A percentile compares a stretch with the other conserved stretches of the same genome.
Evolutionary conservation across 2,329 filamentous ascomycete genomes (phyloP).

Genomic region (Arthrobotrys sphaeroides): DNA sequence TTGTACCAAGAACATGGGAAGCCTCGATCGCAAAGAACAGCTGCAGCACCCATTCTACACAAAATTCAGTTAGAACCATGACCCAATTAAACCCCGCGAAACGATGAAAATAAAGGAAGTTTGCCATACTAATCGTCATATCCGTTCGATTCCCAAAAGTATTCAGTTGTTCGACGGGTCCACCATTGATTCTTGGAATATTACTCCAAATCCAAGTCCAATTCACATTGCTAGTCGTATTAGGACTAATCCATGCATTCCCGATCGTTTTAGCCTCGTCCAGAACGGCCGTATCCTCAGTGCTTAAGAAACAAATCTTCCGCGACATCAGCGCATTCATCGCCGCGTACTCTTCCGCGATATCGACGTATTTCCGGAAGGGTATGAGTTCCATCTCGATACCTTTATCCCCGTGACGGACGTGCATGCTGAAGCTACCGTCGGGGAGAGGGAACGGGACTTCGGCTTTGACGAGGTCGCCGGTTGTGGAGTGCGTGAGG

Average conservation of each 20-base stretch:
- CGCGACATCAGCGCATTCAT: slow-evolving; percentile 54
- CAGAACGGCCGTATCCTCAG: slow-evolving; percentile 54
- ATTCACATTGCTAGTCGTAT: slow-evolving; percentile 47
- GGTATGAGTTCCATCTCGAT: slow-evolving; percentile 55
- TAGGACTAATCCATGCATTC: slow-evolving; percentile 45
- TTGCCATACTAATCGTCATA: slow-evolving; percentile 55
- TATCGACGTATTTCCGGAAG: slow-evolving; percentile 51
- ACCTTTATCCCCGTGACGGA: slow-evolving; percentile 55
- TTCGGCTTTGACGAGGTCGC: slow-evolving; percentile 16
- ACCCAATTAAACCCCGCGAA: too few species aligned
- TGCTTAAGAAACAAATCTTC: slow-evolving; percentile 55
- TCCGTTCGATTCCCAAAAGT: slow-evolving; percentile 57
- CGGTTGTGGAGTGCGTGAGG: slow-evolving; percentile 11
- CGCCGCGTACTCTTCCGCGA: slow-evolving; percentile 51
- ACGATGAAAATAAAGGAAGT: neutral
- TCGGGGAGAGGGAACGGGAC: slow-evolving; percentile 54
- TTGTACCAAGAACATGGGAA: slow-evolving; percentile 54
- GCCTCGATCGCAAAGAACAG: slow-evolving; percentile 56
- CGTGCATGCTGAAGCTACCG: slow-evolving; percentile 56
- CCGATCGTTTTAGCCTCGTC: slow-evolving; percentile 51
- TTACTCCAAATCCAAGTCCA: slow-evolving; percentile 56
- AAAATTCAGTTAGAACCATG: neutral
- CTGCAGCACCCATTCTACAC: slow-evolving; percentile 53
- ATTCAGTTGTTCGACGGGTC: slow-evolving; percentile 55
- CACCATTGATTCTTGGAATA: slow-evolving; percentile 55